These are phyloP conservation scores for Friedmanniomyces simplex DNA, from an alignment of 495 filamentous ascomycete genomes.

Conservation along the genomic window DNA sequence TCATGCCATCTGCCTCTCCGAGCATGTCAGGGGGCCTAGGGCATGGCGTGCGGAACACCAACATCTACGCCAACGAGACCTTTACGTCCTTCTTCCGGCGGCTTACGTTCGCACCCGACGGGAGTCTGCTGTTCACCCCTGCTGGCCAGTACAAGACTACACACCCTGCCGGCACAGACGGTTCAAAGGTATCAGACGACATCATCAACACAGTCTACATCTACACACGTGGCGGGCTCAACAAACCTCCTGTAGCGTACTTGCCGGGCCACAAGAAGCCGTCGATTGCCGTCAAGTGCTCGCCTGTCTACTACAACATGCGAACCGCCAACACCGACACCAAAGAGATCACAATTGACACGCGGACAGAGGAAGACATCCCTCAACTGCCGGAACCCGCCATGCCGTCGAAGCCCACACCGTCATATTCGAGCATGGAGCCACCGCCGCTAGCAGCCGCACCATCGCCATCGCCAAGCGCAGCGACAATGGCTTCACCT, in stretches of 20 bases:
- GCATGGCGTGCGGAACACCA: constrained; percentile 68
- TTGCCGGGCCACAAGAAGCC: constrained; percentile 97
- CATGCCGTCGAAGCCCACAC: constrained; percentile 42
- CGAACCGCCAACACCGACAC: constrained; percentile 55
- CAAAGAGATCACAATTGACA: constrained; percentile 88
- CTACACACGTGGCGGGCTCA: constrained; percentile 91
- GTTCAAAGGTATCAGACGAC: constrained; percentile 65
- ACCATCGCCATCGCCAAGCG: constrained; percentile 33
- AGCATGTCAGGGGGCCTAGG: constrained; percentile 52
- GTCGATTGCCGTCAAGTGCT: constrained; percentile 91
- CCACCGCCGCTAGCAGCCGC: constrained; percentile 57
- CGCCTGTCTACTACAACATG: constrained; percentile 76
- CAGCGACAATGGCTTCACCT: constrained; percentile 42
- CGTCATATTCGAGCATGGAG: constrained; percentile 60
- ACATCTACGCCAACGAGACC: constrained; percentile 93
- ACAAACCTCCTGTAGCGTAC: constrained; percentile 95
- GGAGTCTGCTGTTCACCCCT: constrained; percentile 88
- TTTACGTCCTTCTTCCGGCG: constrained; percentile 95
- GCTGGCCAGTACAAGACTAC: constrained; percentile 90
- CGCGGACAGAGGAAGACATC: constrained; percentile 78
- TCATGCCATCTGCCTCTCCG: constrained; percentile 87
- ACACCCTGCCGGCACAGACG: constrained; percentile 54
- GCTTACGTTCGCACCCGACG: constrained; percentile 88
- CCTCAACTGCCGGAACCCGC: constrained; percentile 73
- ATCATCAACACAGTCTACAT: constrained; percentile 97